phyloP scores from a whole-genome alignment of 495 filamentous ascomycete species.

The Penicillium desertorum region DNA sequence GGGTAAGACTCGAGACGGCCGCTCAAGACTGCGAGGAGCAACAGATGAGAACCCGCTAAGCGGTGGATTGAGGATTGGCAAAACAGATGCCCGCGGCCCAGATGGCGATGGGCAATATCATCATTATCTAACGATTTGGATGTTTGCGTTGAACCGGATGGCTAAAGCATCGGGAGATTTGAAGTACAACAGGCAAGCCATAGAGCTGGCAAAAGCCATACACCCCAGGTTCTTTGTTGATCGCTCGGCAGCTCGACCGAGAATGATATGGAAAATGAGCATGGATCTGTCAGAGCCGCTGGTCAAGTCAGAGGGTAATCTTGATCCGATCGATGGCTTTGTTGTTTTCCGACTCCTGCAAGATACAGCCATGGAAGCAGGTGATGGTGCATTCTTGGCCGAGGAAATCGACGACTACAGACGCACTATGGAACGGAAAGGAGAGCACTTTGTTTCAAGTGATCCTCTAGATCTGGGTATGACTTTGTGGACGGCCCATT shows the following conservation, averaged over 20 bases:
- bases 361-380: conserved; percentile 35
- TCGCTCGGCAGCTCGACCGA: conserved; percentile 29
- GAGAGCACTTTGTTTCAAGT: conserved; percentile 47
- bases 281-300: conserved; percentile 51
- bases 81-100: conserved; percentile 48
- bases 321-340: conserved; percentile 63
- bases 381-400: conserved; percentile 35
- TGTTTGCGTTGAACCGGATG: conserved; percentile 67
- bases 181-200: conserved; percentile 53
- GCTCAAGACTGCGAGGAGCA: conserved; percentile 51
- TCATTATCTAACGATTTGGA: conserved; percentile 69
- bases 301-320: conserved; percentile 56
- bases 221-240: conserved; percentile 57
- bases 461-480: conserved; percentile 65
- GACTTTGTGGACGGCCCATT: conserved; percentile 64
- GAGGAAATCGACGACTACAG: conserved; percentile 59
- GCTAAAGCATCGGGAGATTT: conserved; percentile 50
- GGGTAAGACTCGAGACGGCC: conserved; percentile 54
- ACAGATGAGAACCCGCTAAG: conserved; percentile 54
- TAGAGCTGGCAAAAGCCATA: conserved; percentile 58
- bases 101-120: conserved; percentile 69
- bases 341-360: conserved; percentile 57
- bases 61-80: conserved; percentile 66
- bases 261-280: conserved; percentile 66
- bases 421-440: conserved; percentile 53